These are phyloP conservation scores for Chlorella sp. DNA, from an alignment of 139 green algal species.

Conservation along the genomic window DNA sequence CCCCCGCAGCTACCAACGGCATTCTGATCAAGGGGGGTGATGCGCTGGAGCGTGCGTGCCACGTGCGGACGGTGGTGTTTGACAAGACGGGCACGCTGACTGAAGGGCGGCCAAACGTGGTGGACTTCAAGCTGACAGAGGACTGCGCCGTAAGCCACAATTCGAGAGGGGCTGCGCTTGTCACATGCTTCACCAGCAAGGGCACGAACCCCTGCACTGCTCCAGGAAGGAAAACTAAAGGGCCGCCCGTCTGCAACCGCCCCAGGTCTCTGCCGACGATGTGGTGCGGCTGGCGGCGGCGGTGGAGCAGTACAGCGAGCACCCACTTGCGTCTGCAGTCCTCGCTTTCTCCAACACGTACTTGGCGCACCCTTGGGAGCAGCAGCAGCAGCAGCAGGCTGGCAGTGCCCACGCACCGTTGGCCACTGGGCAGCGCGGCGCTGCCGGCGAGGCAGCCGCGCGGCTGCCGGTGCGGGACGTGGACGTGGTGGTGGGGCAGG, in stretches of 20 bases:
- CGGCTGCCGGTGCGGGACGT: conserved; percentile 8
- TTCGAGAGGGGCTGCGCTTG: no score
- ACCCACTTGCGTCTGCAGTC: conserved; percentile 87
- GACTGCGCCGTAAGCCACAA: no score
- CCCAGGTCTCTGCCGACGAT: conserved; percentile 37
- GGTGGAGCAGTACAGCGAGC: conserved; percentile 86
- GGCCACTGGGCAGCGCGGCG: neutral
- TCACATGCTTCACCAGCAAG: no score
- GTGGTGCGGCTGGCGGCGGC: conserved; percentile 69
- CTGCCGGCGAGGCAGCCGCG: neutral
- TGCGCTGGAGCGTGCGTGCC: conserved; percentile 66
- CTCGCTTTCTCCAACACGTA: conserved; percentile 55
- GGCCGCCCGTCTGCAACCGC: neutral
- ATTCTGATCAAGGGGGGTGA: conserved; percentile 96
- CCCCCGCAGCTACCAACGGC: conserved; percentile 68
- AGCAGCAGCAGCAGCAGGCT: conserved; percentile 2
- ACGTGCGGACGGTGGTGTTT: conserved; percentile 75
- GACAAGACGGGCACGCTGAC: conserved; percentile 99
- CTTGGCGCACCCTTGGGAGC: conserved; percentile 7
- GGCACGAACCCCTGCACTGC: no score
- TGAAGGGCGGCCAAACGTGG: conserved; percentile 67
- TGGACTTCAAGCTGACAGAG: conserved; percentile 37
- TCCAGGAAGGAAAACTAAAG: no score
- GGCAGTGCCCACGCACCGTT: neutral
- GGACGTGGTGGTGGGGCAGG: conserved; percentile 32